These are phyloP conservation scores for Metschnikowia kofuensis DNA, from an alignment of 805 yeast genomes.

Conservation along the genomic window DNA sequence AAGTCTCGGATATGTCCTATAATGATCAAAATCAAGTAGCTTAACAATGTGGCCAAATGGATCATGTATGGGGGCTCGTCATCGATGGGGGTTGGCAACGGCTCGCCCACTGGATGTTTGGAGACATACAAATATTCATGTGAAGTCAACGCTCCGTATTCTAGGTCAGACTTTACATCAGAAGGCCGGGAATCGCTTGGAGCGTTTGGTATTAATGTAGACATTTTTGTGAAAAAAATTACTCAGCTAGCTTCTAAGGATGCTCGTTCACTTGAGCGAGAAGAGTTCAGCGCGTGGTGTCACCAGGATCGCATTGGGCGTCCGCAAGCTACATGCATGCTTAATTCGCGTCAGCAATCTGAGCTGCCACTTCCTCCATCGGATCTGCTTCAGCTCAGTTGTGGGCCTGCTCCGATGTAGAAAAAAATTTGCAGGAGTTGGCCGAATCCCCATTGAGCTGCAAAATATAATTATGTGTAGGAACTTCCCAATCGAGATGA, in stretches of 20 bases:
- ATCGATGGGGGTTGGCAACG: constrained; percentile 58
- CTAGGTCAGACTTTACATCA: constrained; percentile 48
- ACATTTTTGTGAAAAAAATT: constrained; percentile 8
- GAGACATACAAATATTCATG: constrained; percentile 63
- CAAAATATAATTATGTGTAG: constrained; percentile 53
- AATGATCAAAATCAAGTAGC: constrained; percentile 78
- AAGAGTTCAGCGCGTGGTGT: neutral
- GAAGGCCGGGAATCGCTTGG: constrained; percentile 34
- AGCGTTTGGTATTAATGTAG: constrained; percentile 35
- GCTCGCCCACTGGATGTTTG: constrained; percentile 52
- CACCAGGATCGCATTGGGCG: too few species aligned
- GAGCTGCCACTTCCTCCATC: too few species aligned
- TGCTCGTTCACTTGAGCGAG: neutral
- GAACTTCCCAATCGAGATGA: constrained; percentile 79
- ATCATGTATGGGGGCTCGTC: constrained; percentile 88
- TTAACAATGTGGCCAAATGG: constrained; percentile 77
- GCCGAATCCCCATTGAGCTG: constrained; percentile 30
- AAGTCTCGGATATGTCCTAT: constrained; percentile 91
- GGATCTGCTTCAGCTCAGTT: neutral
- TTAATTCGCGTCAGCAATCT: too few species aligned
- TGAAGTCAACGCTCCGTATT: constrained; percentile 70
- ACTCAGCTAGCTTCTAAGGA: neutral
- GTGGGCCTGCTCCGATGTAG: neutral
- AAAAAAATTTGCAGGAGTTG: constrained; percentile 19
- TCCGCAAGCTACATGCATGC: too few species aligned